A percentile compares a stretch with the other conserved stretches of the same genome.
These are phyloP conservation scores for Zizania palustris DNA, from an alignment of 202 grass and related monocot species.

Conservation along the genomic window DNA sequence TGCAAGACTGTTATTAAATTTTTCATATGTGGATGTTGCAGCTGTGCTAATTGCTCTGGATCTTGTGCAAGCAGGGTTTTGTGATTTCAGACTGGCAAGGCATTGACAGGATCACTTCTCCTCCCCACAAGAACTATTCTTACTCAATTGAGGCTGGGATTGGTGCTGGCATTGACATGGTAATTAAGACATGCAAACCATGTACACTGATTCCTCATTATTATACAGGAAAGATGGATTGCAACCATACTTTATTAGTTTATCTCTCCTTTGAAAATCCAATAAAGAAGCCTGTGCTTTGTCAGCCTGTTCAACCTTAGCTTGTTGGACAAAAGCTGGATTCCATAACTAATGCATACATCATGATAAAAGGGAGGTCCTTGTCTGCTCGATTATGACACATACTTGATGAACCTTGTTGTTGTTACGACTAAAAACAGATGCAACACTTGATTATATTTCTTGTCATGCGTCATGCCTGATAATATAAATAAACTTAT, in stretches of 20 bases:
- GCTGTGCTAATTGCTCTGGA: neutral
- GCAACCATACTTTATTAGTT: neutral
- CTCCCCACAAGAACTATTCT: conserved; percentile 60
- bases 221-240: neutral
- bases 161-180: conserved; percentile 87
- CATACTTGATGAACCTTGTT: neutral
- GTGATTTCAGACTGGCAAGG: conserved; percentile 88
- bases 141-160: conserved; percentile 73
- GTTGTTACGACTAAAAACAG: neutral
- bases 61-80: conserved; percentile 67
- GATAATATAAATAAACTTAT: conserved; percentile 19
- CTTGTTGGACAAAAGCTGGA: neutral
- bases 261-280: neutral
- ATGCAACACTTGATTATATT: conserved; percentile 2
- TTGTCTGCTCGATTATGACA: neutral
- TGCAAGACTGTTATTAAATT: no score
- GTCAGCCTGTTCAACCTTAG: neutral
- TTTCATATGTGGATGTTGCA: no score
- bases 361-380: neutral
- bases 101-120: conserved; percentile 69
- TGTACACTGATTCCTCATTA: neutral
- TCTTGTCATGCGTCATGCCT: conserved; percentile 20
- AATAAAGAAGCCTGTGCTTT: neutral
- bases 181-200: conserved; percentile 16
- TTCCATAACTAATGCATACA: conserved; percentile 1